Evolutionary conservation across 139 green algal species (phyloP).

Genomic region (Asterochloris sp.): DNA sequence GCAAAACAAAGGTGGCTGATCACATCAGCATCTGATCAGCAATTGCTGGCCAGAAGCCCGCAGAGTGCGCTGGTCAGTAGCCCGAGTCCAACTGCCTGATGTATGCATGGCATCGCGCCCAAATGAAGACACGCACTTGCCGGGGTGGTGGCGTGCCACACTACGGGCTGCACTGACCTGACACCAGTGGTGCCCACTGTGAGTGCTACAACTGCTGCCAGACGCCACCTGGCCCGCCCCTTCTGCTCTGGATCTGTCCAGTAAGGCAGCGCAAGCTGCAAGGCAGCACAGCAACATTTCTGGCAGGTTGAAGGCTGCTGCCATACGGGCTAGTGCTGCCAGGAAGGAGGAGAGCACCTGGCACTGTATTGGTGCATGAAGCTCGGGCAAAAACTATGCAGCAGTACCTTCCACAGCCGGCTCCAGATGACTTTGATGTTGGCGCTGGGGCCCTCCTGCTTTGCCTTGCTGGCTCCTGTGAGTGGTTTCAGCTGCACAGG

Average conservation of each 20-base stretch:
- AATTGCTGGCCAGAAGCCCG: background rate
- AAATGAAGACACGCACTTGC: background rate
- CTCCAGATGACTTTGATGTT: constrained; percentile 65
- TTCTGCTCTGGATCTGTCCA: constrained; percentile 63
- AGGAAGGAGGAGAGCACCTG: background rate
- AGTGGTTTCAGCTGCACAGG: too few species aligned
- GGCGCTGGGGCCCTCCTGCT: constrained; percentile 60
- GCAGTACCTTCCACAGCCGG: constrained; percentile 48
- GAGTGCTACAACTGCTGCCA: constrained; percentile 85
- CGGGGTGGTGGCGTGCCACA: background rate
- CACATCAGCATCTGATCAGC: background rate
- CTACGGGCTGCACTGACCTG: constrained; percentile 43
- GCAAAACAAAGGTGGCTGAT: background rate
- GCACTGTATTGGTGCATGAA: background rate
- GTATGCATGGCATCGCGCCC: background rate
- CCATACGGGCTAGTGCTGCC: background rate
- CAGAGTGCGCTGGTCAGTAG: background rate
- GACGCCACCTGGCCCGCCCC: constrained; percentile 51
- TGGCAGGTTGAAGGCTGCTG: background rate
- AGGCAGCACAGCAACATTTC: background rate
- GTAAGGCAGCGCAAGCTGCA: constrained; percentile 79
- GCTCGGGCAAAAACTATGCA: background rate
- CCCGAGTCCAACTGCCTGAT: background rate
- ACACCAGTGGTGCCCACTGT: constrained; percentile 94
- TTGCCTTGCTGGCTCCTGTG: too few species aligned